phyloP scores from a whole-genome alignment of 2,329 filamentous ascomycete genomes.

The Alternaria sp. region DNA sequence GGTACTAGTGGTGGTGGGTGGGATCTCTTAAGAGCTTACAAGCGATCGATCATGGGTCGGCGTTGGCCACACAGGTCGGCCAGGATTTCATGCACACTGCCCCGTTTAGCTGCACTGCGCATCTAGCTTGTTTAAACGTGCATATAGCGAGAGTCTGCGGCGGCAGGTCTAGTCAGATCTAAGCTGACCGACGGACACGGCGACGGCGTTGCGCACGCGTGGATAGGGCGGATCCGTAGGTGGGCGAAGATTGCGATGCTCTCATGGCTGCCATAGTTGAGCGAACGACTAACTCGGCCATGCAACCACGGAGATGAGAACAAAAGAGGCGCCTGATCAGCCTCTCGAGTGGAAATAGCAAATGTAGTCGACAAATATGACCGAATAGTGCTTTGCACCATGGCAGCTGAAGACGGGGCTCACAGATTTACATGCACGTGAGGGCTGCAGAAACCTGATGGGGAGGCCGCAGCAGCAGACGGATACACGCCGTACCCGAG shows the following conservation, averaged over 20 bases:
- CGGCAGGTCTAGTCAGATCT: constrained; percentile 50
- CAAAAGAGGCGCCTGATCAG: constrained; percentile 41
- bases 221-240: constrained; percentile 45
- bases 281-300: constrained; percentile 29
- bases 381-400: constrained; percentile 25
- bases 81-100: constrained; percentile 52
- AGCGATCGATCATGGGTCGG: constrained; percentile 46
- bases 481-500: constrained; percentile 33
- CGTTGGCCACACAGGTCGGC: constrained; percentile 48
- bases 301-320: constrained; percentile 49
- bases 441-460: constrained; percentile 28
- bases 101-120: constrained; percentile 50
- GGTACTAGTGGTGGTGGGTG: constrained; percentile 49
- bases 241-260: constrained; percentile 46
- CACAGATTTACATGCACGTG: constrained; percentile 38
- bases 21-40: constrained; percentile 50
- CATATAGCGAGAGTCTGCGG: constrained; percentile 49
- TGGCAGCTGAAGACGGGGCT: constrained; percentile 44
- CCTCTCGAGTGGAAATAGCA: constrained; percentile 41
- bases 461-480: constrained; percentile 27
- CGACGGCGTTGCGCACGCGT: constrained; percentile 44
- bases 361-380: constrained; percentile 32
- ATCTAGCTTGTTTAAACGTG: constrained; percentile 50
- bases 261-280: constrained; percentile 37
- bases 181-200: constrained; percentile 49